Evolutionary conservation across 768 basidiomycete genomes (phyloP).

Genomic region (Podaxis sp.): DNA sequence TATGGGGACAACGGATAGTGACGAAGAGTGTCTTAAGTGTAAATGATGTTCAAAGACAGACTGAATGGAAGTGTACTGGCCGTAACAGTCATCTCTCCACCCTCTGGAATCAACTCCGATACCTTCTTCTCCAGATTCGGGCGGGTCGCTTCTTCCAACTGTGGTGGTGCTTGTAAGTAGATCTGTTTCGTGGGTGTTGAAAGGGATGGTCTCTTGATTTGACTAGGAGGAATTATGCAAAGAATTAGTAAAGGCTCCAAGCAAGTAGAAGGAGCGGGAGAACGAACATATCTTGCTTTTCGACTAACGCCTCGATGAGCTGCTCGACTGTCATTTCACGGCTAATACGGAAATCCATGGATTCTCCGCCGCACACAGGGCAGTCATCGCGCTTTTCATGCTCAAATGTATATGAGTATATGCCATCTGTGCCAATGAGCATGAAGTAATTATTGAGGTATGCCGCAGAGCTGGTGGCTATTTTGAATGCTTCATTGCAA

Average conservation of each 20-base stretch:
- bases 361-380: conserved; percentile 95
- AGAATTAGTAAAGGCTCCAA: neutral
- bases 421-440: conserved; percentile 94
- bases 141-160: conserved; percentile 85
- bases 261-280: neutral
- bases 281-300: conserved; percentile 87
- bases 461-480: conserved; percentile 92
- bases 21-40: conserved; percentile 25
- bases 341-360: conserved; percentile 69
- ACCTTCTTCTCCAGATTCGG: conserved; percentile 88
- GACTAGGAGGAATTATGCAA: conserved; percentile 44
- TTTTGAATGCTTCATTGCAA: conserved; percentile 99
- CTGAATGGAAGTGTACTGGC: conserved; percentile 88
- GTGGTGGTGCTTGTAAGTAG: conserved; percentile 92
- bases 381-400: conserved; percentile 92
- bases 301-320: conserved; percentile 83
- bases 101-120: conserved; percentile 72
- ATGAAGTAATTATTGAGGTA: conserved; percentile 98
- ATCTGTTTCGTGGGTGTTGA: conserved; percentile 74
- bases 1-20: neutral
- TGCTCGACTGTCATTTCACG: conserved; percentile 78
- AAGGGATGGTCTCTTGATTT: conserved; percentile 95
- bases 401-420: conserved; percentile 97
- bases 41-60: conserved; percentile 65
- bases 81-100: conserved; percentile 84